Conservation (phyloP, 148 eudicot species). For the Rhododendron henanense region DNA sequence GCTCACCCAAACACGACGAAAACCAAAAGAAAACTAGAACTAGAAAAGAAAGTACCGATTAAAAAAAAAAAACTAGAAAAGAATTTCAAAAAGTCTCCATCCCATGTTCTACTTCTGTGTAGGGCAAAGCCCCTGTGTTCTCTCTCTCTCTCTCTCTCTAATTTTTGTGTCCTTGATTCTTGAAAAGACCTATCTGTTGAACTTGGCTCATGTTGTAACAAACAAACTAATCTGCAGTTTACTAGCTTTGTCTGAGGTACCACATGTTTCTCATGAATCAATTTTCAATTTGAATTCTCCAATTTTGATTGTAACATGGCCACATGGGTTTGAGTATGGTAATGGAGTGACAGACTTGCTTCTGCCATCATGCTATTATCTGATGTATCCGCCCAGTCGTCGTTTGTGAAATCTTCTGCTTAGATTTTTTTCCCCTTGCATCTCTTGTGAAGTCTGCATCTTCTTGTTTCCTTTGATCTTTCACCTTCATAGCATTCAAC, state of each 20-base stretch:
- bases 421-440: neutral
- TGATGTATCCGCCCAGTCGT: neutral
- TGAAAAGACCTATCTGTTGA: neutral
- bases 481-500: neutral
- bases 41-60: neutral
- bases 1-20: neutral
- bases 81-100: neutral
- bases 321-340: neutral
- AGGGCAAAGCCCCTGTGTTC: neutral
- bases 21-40: neutral
- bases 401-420: neutral
- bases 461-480: neutral
- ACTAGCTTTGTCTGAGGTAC: neutral
- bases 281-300: neutral
- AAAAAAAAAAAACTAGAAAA: too few species aligned
- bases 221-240: neutral
- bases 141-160: neutral
- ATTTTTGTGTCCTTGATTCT: neutral
- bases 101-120: neutral
- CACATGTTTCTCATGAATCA: neutral
- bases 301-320: neutral
- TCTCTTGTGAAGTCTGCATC: neutral
- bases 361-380: neutral
- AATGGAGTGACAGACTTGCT: neutral
- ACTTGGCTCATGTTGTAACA: neutral